Evolutionary conservation across 2,329 filamentous ascomycete species (phyloP).

Genomic region (Thermomyces lanuginosus): DNA sequence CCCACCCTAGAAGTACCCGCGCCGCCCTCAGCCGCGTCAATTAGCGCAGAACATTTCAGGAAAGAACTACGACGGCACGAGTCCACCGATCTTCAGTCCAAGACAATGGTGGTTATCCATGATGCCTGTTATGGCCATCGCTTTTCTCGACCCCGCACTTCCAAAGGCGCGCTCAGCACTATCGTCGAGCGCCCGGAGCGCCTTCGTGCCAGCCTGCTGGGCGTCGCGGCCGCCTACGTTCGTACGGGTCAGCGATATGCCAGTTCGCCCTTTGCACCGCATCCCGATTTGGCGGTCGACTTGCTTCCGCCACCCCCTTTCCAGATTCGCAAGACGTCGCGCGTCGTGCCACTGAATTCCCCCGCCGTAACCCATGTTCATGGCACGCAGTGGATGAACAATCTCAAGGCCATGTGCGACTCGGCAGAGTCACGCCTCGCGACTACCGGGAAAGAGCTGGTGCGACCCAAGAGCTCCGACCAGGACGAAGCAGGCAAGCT

Average conservation of each 20-base stretch:
- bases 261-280: conserved; percentile 51
- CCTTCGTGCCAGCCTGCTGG: conserved; percentile 66
- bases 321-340: conserved; percentile 63
- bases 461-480: conserved; percentile 37
- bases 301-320: conserved; percentile 54
- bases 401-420: conserved; percentile 71
- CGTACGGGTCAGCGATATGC: conserved; percentile 68
- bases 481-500: conserved; percentile 38
- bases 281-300: conserved; percentile 42
- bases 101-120: conserved; percentile 73
- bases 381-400: conserved; percentile 82
- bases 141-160: conserved; percentile 67
- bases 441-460: conserved; percentile 59
- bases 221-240: conserved; percentile 75
- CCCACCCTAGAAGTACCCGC: conserved; percentile 10
- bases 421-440: conserved; percentile 63
- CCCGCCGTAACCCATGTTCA: conserved; percentile 79
- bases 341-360: conserved; percentile 55
- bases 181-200: conserved; percentile 92
- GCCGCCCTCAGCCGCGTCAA: conserved; percentile 33
- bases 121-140: conserved; percentile 92
- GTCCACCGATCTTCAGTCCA: conserved; percentile 23
- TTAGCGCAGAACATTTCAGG: conserved; percentile 54
- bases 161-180: conserved; percentile 51
- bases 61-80: conserved; percentile 53